Percentiles rank a stretch among this genome's conserved stretches.
These are phyloP conservation scores for Elaeis guineensis DNA, from an alignment of 176 grass and related monocot species.

Conservation along the genomic window DNA sequence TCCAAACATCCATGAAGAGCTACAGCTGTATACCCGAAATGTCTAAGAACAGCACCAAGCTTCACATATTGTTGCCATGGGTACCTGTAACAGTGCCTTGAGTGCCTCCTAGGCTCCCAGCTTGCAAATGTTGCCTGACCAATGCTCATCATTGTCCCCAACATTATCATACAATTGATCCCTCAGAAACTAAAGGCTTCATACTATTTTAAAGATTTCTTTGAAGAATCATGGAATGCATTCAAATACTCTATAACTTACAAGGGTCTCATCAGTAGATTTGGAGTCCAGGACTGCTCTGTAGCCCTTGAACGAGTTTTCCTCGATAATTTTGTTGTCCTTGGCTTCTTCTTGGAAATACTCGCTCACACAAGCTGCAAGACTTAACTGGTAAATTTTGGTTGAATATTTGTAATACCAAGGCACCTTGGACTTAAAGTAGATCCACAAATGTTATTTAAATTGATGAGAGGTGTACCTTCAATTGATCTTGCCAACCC, in stretches of 20 bases:
- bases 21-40: conserved; percentile 79
- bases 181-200: too few relatives aligned
- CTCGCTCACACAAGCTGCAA: conserved; percentile 68
- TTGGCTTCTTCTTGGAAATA: conserved; percentile 56
- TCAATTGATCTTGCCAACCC: conserved; percentile 71
- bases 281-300: conserved; percentile 75
- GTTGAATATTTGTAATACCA: background rate
- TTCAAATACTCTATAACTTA: conserved; percentile 20
- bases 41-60: conserved; percentile 68
- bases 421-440: too few relatives aligned
- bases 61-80: conserved; percentile 96
- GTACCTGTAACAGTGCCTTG: conserved; percentile 75
- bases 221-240: too few relatives aligned
- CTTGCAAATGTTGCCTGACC: conserved; percentile 80
- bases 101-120: conserved; percentile 86
- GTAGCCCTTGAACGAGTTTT: conserved; percentile 35
- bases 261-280: conserved; percentile 80
- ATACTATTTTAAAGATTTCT: too few relatives aligned
- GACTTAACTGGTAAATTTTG: conserved; percentile 26
- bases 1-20: conserved; percentile 89
- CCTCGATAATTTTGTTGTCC: conserved; percentile 27
- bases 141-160: conserved; percentile 11
- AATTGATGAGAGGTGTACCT: conserved; percentile 24
- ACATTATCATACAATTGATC: background rate
- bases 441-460: too few relatives aligned